These are phyloP conservation scores for Chalciporus chontae DNA, from an alignment of 768 basidiomycete genomes.

Conservation along the genomic window DNA sequence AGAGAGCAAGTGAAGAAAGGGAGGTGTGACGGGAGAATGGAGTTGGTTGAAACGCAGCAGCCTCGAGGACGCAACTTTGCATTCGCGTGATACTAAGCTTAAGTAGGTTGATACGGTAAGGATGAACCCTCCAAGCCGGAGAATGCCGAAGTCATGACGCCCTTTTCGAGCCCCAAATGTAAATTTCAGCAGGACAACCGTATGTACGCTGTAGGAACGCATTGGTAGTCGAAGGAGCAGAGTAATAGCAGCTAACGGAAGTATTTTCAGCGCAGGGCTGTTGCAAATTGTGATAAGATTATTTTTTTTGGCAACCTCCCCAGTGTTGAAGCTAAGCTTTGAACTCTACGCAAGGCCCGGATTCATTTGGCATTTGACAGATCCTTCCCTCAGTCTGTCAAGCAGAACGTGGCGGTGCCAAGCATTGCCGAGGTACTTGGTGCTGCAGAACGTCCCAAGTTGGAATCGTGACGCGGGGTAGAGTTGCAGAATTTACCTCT, in stretches of 20 bases:
- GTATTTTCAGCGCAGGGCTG: too few relatives aligned
- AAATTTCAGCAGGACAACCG: too few relatives aligned
- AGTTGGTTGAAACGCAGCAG: slow-evolving; percentile 19
- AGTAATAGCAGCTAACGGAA: too few relatives aligned
- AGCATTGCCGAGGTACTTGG: background rate
- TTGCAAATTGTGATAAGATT: too few relatives aligned
- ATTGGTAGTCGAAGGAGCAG: too few relatives aligned
- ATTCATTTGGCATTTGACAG: too few relatives aligned
- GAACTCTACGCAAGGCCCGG: too few relatives aligned
- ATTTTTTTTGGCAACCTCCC: too few relatives aligned
- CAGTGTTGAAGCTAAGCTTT: too few relatives aligned
- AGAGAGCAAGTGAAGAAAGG: slow-evolving; percentile 16
- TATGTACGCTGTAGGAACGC: too few relatives aligned
- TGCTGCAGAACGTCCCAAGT: slow-evolving; percentile 5
- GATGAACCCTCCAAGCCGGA: background rate
- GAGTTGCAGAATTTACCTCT: slow-evolving; percentile 8
- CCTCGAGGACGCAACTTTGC: slow-evolving; percentile 21
- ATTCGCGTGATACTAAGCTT: slow-evolving; percentile 11
- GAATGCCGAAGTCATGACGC: background rate
- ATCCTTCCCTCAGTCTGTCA: background rate
- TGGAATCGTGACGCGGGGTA: slow-evolving; percentile 18
- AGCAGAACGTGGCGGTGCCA: background rate
- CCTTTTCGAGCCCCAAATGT: too few relatives aligned
- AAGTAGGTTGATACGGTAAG: too few relatives aligned
- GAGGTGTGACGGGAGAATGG: slow-evolving; percentile 11